A percentile compares a stretch with the other conserved stretches of the same genome.
Evolutionary conservation across 495 filamentous ascomycete genomes (phyloP).

Genomic region (Talaromyces ruber): DNA sequence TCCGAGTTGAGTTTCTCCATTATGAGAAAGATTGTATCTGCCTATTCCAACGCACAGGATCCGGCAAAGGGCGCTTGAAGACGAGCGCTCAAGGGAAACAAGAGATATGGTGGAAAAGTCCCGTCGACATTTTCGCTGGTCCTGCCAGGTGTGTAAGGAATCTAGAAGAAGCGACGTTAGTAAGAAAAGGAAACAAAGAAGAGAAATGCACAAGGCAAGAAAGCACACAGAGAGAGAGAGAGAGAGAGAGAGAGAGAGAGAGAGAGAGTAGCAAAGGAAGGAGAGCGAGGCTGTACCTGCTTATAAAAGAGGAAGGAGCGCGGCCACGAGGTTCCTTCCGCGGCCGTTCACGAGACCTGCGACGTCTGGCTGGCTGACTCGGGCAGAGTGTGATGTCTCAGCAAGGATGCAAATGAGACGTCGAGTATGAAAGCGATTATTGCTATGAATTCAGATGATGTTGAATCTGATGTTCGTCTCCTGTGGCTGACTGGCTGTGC

Average conservation of each 20-base stretch:
- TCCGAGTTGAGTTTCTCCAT: constrained; percentile 54
- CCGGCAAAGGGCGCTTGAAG: constrained; percentile 24
- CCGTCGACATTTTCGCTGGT: constrained; percentile 34
- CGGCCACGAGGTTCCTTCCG: not conserved
- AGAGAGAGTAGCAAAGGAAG: not conserved
- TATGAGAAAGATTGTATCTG: constrained; percentile 16
- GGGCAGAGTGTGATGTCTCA: not conserved
- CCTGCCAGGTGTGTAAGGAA: not conserved
- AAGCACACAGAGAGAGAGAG: too few species aligned
- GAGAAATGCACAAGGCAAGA: not conserved
- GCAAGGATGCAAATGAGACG: not conserved
- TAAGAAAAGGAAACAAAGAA: not conserved
- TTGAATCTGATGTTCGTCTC: not conserved
- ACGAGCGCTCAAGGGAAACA: constrained; percentile 28
- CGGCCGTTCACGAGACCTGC: not conserved
- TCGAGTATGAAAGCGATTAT: not conserved
- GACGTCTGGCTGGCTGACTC: not conserved
- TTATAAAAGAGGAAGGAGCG: not conserved
- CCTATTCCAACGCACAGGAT: constrained; percentile 16
- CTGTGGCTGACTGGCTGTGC: not conserved
- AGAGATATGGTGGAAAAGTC: constrained; percentile 13
- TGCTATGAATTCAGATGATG: not conserved
- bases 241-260: not conserved
- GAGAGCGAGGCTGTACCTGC: constrained; percentile 4
- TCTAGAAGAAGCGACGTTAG: not conserved